These are phyloP conservation scores for Forsythia viridissima DNA, from an alignment of 257 asterid genomes.

Conservation along the genomic window DNA sequence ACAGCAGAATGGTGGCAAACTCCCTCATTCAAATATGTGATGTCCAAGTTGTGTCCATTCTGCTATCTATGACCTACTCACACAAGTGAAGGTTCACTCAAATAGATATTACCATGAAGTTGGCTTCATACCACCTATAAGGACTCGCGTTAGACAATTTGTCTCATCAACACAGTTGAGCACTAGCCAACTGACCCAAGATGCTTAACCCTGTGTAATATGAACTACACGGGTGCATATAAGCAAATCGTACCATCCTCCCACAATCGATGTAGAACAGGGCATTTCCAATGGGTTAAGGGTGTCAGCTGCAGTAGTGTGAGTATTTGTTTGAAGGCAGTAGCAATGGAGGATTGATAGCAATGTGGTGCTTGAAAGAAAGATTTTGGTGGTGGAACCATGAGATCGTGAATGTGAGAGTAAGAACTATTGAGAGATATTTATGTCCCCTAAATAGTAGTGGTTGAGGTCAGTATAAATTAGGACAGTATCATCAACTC, in stretches of 20 bases:
- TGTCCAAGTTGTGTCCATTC: neutral
- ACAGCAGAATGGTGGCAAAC: neutral
- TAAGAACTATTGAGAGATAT: neutral
- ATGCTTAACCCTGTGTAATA: neutral
- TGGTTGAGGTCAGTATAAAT: neutral
- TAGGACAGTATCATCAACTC: neutral
- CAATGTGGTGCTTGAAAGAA: neutral
- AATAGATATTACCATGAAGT: neutral
- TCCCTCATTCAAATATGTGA: neutral
- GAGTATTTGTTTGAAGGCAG: neutral
- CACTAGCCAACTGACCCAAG: neutral
- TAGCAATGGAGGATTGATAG: neutral
- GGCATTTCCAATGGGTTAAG: neutral
- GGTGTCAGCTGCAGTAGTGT: neutral
- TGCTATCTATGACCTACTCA: neutral
- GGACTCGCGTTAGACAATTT: neutral
- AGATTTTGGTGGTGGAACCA: neutral
- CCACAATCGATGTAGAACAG: neutral
- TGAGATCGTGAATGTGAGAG: too few relatives aligned
- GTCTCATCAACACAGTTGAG: neutral
- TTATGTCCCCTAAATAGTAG: neutral
- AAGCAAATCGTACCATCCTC: neutral
- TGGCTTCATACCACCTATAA: neutral
- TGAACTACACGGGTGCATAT: neutral
- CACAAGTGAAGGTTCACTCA: neutral